These are phyloP conservation scores for Hericium alpestre DNA, from an alignment of 768 basidiomycete species.

Conservation along the genomic window DNA sequence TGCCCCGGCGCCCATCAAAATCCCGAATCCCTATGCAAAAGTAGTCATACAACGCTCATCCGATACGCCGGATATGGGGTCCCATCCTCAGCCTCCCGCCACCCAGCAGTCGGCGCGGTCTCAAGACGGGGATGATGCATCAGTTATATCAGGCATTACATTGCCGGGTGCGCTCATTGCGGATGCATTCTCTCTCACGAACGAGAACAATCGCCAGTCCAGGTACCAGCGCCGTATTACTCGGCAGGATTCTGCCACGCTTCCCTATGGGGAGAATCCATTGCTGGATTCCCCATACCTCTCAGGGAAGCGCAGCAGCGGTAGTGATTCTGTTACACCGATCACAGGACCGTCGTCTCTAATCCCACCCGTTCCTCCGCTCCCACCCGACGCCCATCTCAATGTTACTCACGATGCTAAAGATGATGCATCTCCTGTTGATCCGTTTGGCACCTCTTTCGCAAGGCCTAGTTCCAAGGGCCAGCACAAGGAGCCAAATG, in stretches of 20 bases:
- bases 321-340: not conserved
- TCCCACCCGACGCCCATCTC: not conserved
- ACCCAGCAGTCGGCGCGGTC: not conserved
- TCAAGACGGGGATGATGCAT: constrained; percentile 6
- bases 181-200: constrained; percentile 2
- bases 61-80: not conserved
- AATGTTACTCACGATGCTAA: not conserved
- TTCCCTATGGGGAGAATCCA: constrained; percentile 3
- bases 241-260: constrained; percentile 11
- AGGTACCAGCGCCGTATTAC: constrained; percentile 6
- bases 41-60: constrained; percentile 6
- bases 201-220: constrained; percentile 3
- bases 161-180: constrained; percentile 7
- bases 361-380: constrained; percentile 2
- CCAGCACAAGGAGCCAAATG: too few species aligned
- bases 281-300: not conserved
- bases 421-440: not conserved
- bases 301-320: not conserved
- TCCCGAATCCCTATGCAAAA: constrained; percentile 3
- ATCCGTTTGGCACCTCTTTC: not conserved
- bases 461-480: too few species aligned
- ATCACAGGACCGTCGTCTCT: not conserved
- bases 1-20: constrained; percentile 9
- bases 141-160: constrained; percentile 8
- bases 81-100: not conserved